Conservation (phyloP, 768 basidiomycete genomes). For the Leccinellum rugosiceps region DNA sequence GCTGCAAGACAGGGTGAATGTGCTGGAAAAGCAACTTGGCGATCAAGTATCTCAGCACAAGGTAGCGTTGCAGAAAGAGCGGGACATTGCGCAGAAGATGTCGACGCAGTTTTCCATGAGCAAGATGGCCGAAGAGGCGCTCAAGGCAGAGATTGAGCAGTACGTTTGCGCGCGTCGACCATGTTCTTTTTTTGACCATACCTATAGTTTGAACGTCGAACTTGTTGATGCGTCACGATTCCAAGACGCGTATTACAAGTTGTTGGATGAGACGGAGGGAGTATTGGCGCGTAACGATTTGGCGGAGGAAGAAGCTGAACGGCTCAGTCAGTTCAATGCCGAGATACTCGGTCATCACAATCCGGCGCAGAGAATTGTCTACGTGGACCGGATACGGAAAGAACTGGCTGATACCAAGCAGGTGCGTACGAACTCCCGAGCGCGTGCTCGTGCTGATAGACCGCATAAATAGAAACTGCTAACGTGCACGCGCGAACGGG, state of each 20-base stretch:
- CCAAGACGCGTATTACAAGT: conserved; percentile 65
- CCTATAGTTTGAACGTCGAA: conserved; percentile 43
- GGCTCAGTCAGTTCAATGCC: conserved; percentile 79
- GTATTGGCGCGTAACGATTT: conserved; percentile 69
- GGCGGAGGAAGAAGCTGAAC: conserved; percentile 74
- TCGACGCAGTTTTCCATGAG: conserved; percentile 49
- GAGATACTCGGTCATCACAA: conserved; percentile 84
- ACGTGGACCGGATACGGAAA: conserved; percentile 77
- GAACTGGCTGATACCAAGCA: conserved; percentile 82
- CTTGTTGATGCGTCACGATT: conserved; percentile 60
- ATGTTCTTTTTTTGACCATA: neutral
- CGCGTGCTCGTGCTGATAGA: neutral
- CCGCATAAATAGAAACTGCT: conserved; percentile 44
- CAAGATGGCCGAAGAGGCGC: conserved; percentile 62
- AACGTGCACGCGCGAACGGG: conserved; percentile 45
- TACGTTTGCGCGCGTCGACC: conserved; percentile 34
- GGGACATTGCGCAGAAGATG: conserved; percentile 45
- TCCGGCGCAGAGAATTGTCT: conserved; percentile 80
- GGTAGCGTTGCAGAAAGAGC: conserved; percentile 43
- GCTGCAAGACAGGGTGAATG: conserved; percentile 28
- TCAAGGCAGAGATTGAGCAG: conserved; percentile 68
- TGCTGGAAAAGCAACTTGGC: conserved; percentile 26
- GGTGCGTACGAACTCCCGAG: conserved; percentile 40
- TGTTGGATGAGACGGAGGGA: conserved; percentile 60
- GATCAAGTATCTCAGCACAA: conserved; percentile 35